phyloP scores from a whole-genome alignment of 2,329 filamentous ascomycete species.

The Fusarium nurragi region DNA sequence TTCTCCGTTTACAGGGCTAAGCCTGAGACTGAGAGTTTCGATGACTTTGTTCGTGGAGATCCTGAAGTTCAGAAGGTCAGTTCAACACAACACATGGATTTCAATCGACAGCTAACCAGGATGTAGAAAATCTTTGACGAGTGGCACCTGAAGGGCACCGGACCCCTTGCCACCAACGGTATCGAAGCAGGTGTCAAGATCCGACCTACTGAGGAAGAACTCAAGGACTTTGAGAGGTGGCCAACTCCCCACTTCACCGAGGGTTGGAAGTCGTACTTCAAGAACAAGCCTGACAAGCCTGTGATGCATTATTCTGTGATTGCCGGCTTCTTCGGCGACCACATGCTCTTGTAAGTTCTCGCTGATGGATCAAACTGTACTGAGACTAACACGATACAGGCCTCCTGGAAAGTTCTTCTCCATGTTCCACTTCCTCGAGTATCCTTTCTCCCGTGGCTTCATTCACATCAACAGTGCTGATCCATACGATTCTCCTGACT shows the following conservation, averaged over 20 bases:
- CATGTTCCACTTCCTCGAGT: conserved; percentile 85
- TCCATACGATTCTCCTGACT: conserved; percentile 79
- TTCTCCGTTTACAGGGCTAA: conserved; percentile 78
- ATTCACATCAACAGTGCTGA: conserved; percentile 77
- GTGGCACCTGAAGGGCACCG: conserved; percentile 82
- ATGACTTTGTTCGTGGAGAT: conserved; percentile 80
- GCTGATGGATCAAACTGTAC: rapidly evolving
- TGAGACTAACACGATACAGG: conserved; percentile 54
- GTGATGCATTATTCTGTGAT: conserved; percentile 88
- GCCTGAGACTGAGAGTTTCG: conserved; percentile 79
- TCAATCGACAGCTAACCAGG: neutral
- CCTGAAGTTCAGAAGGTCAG: conserved; percentile 74
- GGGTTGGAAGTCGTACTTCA: conserved; percentile 85
- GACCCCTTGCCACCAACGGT: conserved; percentile 79
- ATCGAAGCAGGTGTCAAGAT: conserved; percentile 85
- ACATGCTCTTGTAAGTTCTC: conserved; percentile 63
- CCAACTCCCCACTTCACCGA: conserved; percentile 77
- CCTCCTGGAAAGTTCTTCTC: conserved; percentile 83
- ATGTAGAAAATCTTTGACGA: conserved; percentile 71
- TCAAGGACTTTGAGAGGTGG: conserved; percentile 75
- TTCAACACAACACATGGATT: neutral
- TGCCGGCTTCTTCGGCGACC: conserved; percentile 70
- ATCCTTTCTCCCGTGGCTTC: conserved; percentile 77
- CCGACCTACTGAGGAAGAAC: conserved; percentile 73
- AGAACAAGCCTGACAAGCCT: conserved; percentile 85